Percentiles rank a stretch among this genome's conserved stretches.
phyloP scores from a whole-genome alignment of 2,329 filamentous ascomycete species.

The Fusarium cicatricum region DNA sequence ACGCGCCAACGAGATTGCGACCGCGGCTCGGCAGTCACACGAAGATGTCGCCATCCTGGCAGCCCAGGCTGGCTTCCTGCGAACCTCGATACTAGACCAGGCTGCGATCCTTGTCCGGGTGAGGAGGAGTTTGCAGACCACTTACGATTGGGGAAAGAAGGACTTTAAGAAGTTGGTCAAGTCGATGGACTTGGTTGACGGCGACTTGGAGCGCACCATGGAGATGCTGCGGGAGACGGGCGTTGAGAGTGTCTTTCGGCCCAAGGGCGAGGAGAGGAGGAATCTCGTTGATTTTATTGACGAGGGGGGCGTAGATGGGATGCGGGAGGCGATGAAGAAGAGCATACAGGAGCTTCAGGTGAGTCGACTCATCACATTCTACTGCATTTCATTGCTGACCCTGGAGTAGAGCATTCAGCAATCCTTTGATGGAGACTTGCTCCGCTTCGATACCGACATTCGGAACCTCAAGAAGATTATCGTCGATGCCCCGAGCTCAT shows the following conservation, averaged over 20 bases:
- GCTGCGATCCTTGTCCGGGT: constrained; percentile 60
- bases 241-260: constrained; percentile 71
- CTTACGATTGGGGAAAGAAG: constrained; percentile 65
- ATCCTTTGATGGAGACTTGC: constrained; percentile 79
- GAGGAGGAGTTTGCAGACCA: constrained; percentile 59
- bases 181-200: constrained; percentile 72
- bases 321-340: constrained; percentile 72
- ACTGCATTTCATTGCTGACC: constrained; percentile 12
- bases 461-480: constrained; percentile 69
- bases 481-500: constrained; percentile 49
- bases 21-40: constrained; percentile 74
- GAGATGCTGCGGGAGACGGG: constrained; percentile 68
- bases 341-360: constrained; percentile 77
- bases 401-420: constrained; percentile 64
- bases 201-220: constrained; percentile 72
- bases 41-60: constrained; percentile 80
- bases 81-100: constrained; percentile 67
- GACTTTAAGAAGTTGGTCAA: constrained; percentile 70
- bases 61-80: constrained; percentile 74
- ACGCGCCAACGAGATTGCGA: constrained; percentile 87
- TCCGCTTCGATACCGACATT: constrained; percentile 78
- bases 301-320: constrained; percentile 70
- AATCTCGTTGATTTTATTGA: constrained; percentile 81
- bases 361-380: constrained; percentile 6
- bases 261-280: constrained; percentile 64